These are phyloP conservation scores for Solanum sejunctum DNA, from an alignment of 257 asterid genomes.

Conservation along the genomic window DNA sequence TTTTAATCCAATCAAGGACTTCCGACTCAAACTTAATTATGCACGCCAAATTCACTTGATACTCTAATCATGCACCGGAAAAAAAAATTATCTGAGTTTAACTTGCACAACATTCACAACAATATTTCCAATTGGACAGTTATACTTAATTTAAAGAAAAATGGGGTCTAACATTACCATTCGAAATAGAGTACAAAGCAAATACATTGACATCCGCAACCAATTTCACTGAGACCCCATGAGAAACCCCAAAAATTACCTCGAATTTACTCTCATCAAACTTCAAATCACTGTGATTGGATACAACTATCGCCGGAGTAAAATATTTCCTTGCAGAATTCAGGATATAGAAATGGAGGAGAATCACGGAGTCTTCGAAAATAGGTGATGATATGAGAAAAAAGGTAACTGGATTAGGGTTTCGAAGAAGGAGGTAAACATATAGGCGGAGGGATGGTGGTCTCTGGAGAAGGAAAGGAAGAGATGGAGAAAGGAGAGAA, in stretches of 20 bases:
- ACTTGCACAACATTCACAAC: too few species aligned
- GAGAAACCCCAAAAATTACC: constrained; percentile 24
- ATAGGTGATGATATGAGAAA: constrained; percentile 33
- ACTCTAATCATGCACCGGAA: too few species aligned
- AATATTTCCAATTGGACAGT: too few species aligned
- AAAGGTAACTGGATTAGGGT: background rate
- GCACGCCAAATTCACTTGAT: too few species aligned
- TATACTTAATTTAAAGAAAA: too few species aligned
- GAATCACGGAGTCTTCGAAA: constrained; percentile 27
- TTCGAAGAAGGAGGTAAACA: constrained; percentile 41
- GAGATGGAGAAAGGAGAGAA: constrained; percentile 4
- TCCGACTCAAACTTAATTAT: too few species aligned
- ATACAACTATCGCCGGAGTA: constrained; percentile 18
- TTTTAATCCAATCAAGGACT: too few species aligned
- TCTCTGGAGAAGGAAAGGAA: too few species aligned
- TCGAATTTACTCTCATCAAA: constrained; percentile 10
- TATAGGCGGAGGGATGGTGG: background rate
- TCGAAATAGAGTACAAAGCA: constrained; percentile 48
- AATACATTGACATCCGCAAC: constrained; percentile 52
- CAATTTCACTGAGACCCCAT: constrained; percentile 19
- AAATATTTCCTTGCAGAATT: constrained; percentile 15
- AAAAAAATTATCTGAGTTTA: too few species aligned
- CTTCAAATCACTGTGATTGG: too few species aligned
- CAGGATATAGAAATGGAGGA: background rate
- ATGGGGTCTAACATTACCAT: too few species aligned